Evolutionary conservation across 805 yeast species (phyloP), one percentile per base, ranked within the genome.

Genomic region (Peterozyma xylosa): DNA sequence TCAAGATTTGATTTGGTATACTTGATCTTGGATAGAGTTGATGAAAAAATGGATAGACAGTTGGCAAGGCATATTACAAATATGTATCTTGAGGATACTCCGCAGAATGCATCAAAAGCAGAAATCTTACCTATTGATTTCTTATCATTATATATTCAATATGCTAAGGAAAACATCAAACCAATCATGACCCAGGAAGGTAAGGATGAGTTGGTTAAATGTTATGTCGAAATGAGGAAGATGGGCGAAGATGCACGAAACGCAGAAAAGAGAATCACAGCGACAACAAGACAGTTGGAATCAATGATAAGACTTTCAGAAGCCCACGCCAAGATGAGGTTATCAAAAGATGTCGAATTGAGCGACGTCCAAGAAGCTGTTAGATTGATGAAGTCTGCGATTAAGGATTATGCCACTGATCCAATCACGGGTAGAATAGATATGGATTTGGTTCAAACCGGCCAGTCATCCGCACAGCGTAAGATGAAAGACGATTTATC

Each of bases 401-500:
- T 93, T 51, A 93, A 93, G 61, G 98, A 93, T 51, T 93, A 93
- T 60, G 99, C 99, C 13, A 93, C 96, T 2, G 99, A 93, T 66
- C 99, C 99, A 18, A 70, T 82, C 33, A 91, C 99, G 0, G 99
- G 99, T 30, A 78, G 93, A 55, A 93, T 93, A 52, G 99, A 93
- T 60, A 89, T 93, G 96, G 96, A 89, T 60, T 71, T 93, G 59
- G 90, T 93, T 29, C 97, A 91, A 66, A 93, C 98, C 0, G 99
- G 98, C 39, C 89, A 90, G 39, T 86, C 96, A 0, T 74, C 86
- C 2, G 86, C 91, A 3, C 96, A 90, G 61, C 73, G 96, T 62
- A 74, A 80, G 53, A 60, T 82, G 59, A 82, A 80, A 53, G 87
- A 83, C 50, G 95, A 86, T 57, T 68, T 86, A 50, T 70, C 77